A percentile compares a stretch with the other conserved stretches of the same genome.
phyloP scores from a whole-genome alignment of 208 protist species.

The Giardia muris region DNA sequence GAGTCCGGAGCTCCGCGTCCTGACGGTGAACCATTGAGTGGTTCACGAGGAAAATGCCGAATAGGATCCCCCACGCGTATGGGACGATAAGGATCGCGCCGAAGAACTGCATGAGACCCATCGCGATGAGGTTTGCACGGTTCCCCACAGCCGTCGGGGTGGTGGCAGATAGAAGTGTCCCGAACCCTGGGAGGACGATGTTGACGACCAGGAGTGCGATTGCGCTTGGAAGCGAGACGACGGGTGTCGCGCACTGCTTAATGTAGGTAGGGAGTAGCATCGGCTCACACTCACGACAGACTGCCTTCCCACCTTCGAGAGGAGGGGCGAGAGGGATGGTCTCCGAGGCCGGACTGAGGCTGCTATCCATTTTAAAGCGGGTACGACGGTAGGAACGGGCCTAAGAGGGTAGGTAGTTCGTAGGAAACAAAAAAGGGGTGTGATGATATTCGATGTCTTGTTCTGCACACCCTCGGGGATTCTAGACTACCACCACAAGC shows the following conservation, averaged over 20 bases:
- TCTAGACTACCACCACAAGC: neutral
- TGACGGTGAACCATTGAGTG: neutral
- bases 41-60: neutral
- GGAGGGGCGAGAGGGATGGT: neutral
- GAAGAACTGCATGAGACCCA: neutral
- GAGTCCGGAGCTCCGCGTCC: neutral
- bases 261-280: neutral
- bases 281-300: neutral
- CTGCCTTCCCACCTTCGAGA: neutral
- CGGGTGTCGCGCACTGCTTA: neutral
- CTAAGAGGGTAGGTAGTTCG: too few relatives aligned
- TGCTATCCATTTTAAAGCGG: neutral
- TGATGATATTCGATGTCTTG: neutral
- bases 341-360: neutral
- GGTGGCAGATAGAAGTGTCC: neutral
- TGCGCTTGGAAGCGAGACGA: neutral
- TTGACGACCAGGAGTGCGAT: neutral
- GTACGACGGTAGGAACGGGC: too few relatives aligned
- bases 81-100: neutral
- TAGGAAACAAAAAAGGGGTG: too few relatives aligned
- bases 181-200: neutral
- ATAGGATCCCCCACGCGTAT: neutral
- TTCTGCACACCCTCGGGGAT: neutral
- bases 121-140: neutral
- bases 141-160: neutral